These are phyloP conservation scores for Tardiomyces blankii DNA, from an alignment of 1,139 yeast genomes.

Conservation along the genomic window DNA sequence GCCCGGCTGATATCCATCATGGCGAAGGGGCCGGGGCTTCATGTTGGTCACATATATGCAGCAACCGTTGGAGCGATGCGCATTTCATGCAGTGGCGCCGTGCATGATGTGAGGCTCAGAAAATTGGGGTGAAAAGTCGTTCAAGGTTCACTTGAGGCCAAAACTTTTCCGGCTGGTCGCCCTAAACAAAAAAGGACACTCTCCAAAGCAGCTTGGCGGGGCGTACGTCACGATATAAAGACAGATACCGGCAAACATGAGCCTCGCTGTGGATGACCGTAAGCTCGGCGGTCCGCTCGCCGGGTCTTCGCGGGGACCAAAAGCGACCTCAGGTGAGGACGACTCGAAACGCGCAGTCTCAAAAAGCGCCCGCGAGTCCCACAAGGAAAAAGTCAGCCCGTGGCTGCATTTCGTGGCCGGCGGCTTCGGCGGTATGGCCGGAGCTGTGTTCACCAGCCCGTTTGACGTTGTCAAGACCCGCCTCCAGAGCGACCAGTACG, in stretches of 20 bases:
- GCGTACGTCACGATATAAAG: background rate
- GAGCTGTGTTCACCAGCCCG: constrained; percentile 89
- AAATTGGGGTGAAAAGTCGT: background rate
- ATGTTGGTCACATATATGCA: no score
- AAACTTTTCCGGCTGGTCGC: no score
- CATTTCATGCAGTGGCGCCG: background rate
- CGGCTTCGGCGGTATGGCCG: constrained; percentile 96
- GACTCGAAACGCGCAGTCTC: background rate
- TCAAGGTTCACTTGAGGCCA: no score
- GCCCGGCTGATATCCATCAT: no score
- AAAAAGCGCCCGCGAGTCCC: background rate
- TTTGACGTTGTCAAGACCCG: constrained; percentile 95
- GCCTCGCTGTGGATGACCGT: background rate
- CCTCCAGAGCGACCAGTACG: constrained; percentile 74
- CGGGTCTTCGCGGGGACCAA: no score
- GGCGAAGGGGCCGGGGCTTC: no score
- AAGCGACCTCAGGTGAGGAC: background rate
- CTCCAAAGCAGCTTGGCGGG: no score
- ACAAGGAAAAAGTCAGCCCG: constrained; percentile 40
- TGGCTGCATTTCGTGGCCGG: constrained; percentile 99
- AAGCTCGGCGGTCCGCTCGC: background rate
- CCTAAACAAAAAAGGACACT: no score
- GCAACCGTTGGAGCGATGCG: background rate
- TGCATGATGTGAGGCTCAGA: background rate
- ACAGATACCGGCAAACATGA: background rate